Evolutionary conservation across 2,329 filamentous ascomycete species (phyloP), one percentile per base, ranked within the genome.

Genomic region (Fusarium veterinarium): DNA sequence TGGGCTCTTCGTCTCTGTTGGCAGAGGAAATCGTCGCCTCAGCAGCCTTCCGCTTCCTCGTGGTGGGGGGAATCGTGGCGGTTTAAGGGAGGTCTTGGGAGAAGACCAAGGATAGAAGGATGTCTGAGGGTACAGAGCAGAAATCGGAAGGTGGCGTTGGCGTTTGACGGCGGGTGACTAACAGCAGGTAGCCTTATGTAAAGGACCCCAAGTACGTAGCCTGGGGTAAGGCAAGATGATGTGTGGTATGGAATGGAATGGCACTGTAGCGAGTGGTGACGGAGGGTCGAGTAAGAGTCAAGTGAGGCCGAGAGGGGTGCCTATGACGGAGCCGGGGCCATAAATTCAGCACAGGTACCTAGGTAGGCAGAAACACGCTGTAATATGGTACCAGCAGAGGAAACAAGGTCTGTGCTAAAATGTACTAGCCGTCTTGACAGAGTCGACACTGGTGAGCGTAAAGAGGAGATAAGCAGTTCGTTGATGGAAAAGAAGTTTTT

Each of bases 31-130:
- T 85, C 86, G 86, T 87, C 87, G 87, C 88, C 88, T 90, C 89
- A 88, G 88, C 88, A 83, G 89, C 88, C 84, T 89, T 90, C 82
- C 89, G 86, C 83, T 91, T 91, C 78, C 87, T 85, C 76, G 87
- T 88, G 72, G 80, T 82, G 75, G 88, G 87, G 83, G 88, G 85
- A 90, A 91, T 91, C 79, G 82, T 90, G 88, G 76, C 83, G 83
- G 80, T 74, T 73, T 58, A 57, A 71, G 63, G 52, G 70, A 64
- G 53, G 46, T 57, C 46, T 65, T 72, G 37, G 51, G 69, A 45
- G 40, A 30, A 62, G 52, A 51, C 45, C 58, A 33, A 57, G 65
- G 69, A 42, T 64, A 60, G 56, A 60, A 38, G 42, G 40, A 64
- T 68, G 63, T 68, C 67, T 66, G 58, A 71, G 57, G 44, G 53